Conservation (phyloP, 768 basidiomycete species). For the Boletellus ananas region DNA sequence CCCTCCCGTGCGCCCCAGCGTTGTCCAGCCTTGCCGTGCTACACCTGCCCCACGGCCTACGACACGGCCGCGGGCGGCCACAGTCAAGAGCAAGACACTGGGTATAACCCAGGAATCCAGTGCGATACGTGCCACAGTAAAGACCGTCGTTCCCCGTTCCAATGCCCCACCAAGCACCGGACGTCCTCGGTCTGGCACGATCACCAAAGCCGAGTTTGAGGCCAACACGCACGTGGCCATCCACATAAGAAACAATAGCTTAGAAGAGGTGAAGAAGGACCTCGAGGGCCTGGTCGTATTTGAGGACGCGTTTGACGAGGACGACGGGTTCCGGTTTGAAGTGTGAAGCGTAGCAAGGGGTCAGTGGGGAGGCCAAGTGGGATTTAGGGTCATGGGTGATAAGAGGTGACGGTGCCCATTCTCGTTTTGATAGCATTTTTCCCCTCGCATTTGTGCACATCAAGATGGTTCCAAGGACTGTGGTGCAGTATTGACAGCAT, state of each 20-base stretch:
- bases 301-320: slow-evolving; percentile 24
- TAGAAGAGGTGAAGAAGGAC: slow-evolving; percentile 30
- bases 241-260: slow-evolving; percentile 18
- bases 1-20: slow-evolving; percentile 11
- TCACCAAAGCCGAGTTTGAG: slow-evolving; percentile 21
- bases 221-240: slow-evolving; percentile 18
- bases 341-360: slow-evolving; percentile 11
- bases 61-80: slow-evolving; percentile 6
- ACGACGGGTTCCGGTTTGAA: slow-evolving; percentile 30
- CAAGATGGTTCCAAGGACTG: too few species aligned
- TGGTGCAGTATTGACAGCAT: not conserved
- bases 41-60: slow-evolving; percentile 6
- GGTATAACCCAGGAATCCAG: not conserved
- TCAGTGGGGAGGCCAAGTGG: not conserved
- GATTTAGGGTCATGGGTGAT: slow-evolving; percentile 16
- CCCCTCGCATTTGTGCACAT: slow-evolving; percentile 12
- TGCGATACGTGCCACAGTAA: not conserved
- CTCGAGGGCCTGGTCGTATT: slow-evolving; percentile 31
- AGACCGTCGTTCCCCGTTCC: not conserved
- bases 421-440: slow-evolving; percentile 5
- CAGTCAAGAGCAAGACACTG: slow-evolving; percentile 9
- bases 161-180: not conserved
- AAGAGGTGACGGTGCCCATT: not conserved
- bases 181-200: slow-evolving; percentile 25
- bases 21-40: slow-evolving; percentile 6